Percentiles rank a stretch among this genome's conserved stretches.
Evolutionary conservation across 768 basidiomycete species (phyloP).

Genomic region (Aureoboletus auriporus): DNA sequence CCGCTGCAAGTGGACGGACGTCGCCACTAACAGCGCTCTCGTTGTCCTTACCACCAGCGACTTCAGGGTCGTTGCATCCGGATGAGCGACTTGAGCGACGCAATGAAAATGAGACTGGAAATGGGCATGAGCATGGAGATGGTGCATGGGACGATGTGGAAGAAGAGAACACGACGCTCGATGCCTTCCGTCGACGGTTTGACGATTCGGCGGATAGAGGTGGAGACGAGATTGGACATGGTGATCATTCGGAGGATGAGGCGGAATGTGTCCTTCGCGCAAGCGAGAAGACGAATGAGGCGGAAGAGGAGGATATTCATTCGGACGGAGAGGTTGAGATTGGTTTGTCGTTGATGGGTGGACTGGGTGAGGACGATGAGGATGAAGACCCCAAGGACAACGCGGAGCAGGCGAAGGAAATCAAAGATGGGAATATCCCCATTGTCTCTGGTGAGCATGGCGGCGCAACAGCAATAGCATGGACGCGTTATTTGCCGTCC

Average conservation of each 20-base stretch:
- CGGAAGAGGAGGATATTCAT: constrained; percentile 23
- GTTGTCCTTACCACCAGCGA: constrained; percentile 9
- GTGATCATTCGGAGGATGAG: constrained; percentile 8
- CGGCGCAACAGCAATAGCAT: constrained; percentile 17
- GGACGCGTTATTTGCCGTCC: constrained; percentile 29
- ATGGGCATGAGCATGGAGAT: not conserved
- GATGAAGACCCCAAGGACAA: constrained; percentile 11
- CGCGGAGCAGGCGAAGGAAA: not conserved
- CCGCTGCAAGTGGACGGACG: constrained; percentile 12
- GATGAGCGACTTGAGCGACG: not conserved
- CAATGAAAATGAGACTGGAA: not conserved
- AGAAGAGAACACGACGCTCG: constrained; percentile 20
- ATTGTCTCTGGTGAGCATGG: constrained; percentile 1
- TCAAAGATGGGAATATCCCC: constrained; percentile 1
- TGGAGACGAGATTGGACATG: constrained; percentile 1
- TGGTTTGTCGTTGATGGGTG: constrained; percentile 61
- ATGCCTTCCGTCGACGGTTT: constrained; percentile 21
- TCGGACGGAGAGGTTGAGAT: constrained; percentile 67
- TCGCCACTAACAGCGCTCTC: constrained; percentile 15
- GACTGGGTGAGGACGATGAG: constrained; percentile 33
- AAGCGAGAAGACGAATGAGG: constrained; percentile 4
- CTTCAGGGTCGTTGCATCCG: not conserved
- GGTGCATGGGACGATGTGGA: constrained; percentile 5
- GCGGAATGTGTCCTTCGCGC: not conserved
- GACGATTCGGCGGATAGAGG: constrained; percentile 5